Conservation (phyloP, 2,329 filamentous ascomycete species). For the Pseudocercospora cruenta region DNA sequence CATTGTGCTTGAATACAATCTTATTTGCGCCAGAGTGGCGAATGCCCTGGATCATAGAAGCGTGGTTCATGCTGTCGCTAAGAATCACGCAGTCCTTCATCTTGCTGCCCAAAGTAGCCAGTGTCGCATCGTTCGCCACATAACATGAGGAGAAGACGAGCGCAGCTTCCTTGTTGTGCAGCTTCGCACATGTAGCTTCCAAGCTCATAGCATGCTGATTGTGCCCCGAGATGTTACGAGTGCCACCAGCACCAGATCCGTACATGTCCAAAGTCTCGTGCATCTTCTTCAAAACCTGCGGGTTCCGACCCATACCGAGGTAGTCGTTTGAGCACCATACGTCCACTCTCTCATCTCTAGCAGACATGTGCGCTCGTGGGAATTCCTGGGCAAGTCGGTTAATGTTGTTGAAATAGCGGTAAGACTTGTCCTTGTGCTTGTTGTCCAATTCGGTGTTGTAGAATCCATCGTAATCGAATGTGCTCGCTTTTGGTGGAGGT, state of each 20-base stretch:
- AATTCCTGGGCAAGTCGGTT: constrained; percentile 97
- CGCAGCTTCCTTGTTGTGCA: constrained; percentile 90
- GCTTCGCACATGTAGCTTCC: constrained; percentile 78
- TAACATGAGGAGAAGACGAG: constrained; percentile 98
- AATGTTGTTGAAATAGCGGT: constrained; percentile 99
- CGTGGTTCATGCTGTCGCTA: constrained; percentile 97
- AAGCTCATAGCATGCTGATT: constrained; percentile 90
- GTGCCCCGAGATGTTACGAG: constrained; percentile 96
- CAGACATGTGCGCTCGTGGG: constrained; percentile 87
- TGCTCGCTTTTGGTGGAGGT: constrained; percentile 54
- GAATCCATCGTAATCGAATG: constrained; percentile 90
- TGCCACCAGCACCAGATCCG: constrained; percentile 91
- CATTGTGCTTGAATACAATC: constrained; percentile 98
- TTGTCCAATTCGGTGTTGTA: constrained; percentile 89
- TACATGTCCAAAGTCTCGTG: constrained; percentile 94
- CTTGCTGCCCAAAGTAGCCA: constrained; percentile 95
- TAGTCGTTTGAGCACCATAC: constrained; percentile 99
- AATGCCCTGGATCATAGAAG: constrained; percentile 99
- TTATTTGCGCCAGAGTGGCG: constrained; percentile 96
- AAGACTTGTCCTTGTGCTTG: constrained; percentile 99
- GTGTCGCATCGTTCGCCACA: constrained; percentile 94
- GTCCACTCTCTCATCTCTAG: constrained; percentile 81
- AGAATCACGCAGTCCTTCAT: constrained; percentile 95
- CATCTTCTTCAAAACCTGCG: constrained; percentile 84
- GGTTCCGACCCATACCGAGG: constrained; percentile 94